Conservation (phyloP, 495 filamentous ascomycete species). For the Podospora bellae-mahoneyi region DNA sequence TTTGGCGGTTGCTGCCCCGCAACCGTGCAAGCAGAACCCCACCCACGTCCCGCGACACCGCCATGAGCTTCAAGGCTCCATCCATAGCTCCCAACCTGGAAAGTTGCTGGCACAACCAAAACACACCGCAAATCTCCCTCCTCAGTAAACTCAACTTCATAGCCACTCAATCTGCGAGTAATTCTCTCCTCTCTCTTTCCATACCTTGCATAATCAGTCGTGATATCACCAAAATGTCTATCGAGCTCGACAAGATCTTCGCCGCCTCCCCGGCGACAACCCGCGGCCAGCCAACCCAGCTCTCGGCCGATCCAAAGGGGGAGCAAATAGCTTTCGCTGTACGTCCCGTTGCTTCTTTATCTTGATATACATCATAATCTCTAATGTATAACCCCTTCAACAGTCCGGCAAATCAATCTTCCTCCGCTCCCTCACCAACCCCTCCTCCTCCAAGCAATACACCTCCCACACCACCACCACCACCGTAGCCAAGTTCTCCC, state of each 20-base stretch:
- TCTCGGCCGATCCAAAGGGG: slow-evolving; percentile 86
- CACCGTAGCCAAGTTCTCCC: slow-evolving; percentile 90
- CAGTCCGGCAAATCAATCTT: slow-evolving; percentile 96
- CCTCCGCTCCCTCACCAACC: slow-evolving; percentile 86
- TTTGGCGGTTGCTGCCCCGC: slow-evolving; percentile 24
- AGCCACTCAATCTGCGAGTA: neutral
- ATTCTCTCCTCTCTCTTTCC: slow-evolving; percentile 3
- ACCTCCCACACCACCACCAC: slow-evolving; percentile 81
- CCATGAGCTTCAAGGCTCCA: slow-evolving; percentile 20
- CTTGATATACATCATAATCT: neutral
- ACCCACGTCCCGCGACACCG: slow-evolving; percentile 24
- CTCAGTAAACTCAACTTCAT: neutral
- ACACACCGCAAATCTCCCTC: neutral
- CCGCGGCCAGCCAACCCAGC: slow-evolving; percentile 83
- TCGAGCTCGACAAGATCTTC: slow-evolving; percentile 54
- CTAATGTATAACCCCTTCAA: neutral
- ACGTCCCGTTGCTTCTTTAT: slow-evolving; percentile 34
- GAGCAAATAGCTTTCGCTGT: slow-evolving; percentile 93
- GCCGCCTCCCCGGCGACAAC: slow-evolving; percentile 69
- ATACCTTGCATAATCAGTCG: neutral
- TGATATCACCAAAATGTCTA: slow-evolving; percentile 40
- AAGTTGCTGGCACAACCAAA: neutral
- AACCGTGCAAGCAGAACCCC: slow-evolving; percentile 23
- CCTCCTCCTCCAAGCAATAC: slow-evolving; percentile 78
- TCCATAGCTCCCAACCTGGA: neutral